Conservation (phyloP, 805 yeast species). For the Kazachstania kunashirensis region DNA sequence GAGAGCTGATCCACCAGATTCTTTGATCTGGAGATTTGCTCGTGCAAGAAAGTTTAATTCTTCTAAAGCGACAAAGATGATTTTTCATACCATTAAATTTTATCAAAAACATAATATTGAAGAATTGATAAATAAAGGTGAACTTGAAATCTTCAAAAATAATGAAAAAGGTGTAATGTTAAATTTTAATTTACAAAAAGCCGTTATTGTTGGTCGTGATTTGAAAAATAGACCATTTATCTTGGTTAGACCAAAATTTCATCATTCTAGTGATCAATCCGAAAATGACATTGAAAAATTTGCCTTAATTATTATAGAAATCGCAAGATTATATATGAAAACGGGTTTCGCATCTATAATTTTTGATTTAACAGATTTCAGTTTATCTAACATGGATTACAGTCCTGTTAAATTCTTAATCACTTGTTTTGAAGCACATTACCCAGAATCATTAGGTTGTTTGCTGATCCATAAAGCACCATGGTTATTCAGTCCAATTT, state of each 20-base stretch:
- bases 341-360: constrained; percentile 78
- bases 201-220: constrained; percentile 68
- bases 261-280: constrained; percentile 57
- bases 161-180: constrained; percentile 35
- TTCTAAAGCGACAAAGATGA: constrained; percentile 58
- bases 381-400: constrained; percentile 89
- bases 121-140: constrained; percentile 59
- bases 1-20: constrained; percentile 77
- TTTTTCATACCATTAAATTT: constrained; percentile 69
- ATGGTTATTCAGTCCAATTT: constrained; percentile 90
- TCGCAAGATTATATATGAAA: constrained; percentile 61
- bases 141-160: constrained; percentile 45
- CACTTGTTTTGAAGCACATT: constrained; percentile 86
- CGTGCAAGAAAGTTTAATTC: constrained; percentile 84
- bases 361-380: constrained; percentile 79
- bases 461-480: constrained; percentile 89
- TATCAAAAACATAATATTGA: constrained; percentile 59
- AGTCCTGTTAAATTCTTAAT: constrained; percentile 83
- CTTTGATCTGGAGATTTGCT: constrained; percentile 60
- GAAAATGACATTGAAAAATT: constrained; percentile 64
- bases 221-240: constrained; percentile 68
- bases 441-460: constrained; percentile 86
- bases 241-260: constrained; percentile 68
- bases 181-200: constrained; percentile 50
- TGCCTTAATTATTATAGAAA: constrained; percentile 70